Base-by-base conservation (phyloP, 2,329 filamentous ascomycete species). In the Neocucurbitaria cava region DNA sequence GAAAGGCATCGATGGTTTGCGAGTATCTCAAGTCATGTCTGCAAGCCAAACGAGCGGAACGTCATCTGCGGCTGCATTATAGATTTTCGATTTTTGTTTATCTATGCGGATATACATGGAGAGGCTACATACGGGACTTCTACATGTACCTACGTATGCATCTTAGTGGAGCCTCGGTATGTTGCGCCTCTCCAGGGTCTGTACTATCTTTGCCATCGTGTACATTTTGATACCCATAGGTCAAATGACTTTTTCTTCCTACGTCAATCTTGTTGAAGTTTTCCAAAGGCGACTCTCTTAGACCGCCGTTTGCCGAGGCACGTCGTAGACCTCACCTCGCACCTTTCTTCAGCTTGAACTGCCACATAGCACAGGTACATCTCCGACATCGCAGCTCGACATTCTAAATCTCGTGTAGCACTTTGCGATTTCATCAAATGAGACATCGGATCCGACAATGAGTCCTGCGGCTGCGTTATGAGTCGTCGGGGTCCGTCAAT, bases 1-100 rank as follows among this genome's bases (percentile, higher is more conserved):
- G 17, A 61, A 60, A 35, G 70, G 70, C 21, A 68, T 75, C 26
- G 72, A 69, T 56, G 65, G 65, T 8, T 39, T 73, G 48, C 56
- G 54, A 35, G 20, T 40, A 26, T 23, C 49, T 18, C 50, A 53
- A 28, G 41, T 46, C n/a, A 47, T 61, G 17, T 18, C 48, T 33
- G 45, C 54, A 45, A 48, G 31, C 38, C 42, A 49, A 21, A 35
- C 31, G 28, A 38, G 18, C 40, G 39, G 45, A 26, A 35, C 36
- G 10, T 46, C 36, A n/a, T 51, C 30, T 49, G 46, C 24, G 18
- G 26, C 36, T 45, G 42, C 42, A 52, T 58, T 13, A 24, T 58
- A 48, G 13, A 20, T 46, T 18, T 41, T 26, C 18, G n/a, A 20
- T 56, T 17, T 23, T 17, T 23, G 46, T 44, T 57, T 46, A 47